Conservation (phyloP, 768 basidiomycete species). For the Lactarius evosmus region DNA sequence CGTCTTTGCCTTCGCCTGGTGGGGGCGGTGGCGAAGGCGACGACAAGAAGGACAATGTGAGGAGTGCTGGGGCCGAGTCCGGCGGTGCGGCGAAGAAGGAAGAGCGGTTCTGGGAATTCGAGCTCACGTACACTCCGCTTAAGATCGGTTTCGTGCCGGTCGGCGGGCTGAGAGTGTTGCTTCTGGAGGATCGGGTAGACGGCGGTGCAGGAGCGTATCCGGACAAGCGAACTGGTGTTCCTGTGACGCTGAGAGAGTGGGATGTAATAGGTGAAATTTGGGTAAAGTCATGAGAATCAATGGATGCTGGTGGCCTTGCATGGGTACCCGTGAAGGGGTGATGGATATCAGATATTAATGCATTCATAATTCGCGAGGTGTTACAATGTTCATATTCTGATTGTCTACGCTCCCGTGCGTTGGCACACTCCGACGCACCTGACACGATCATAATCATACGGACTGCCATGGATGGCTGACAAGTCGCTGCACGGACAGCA, state of each 20-base stretch:
- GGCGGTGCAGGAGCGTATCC: conserved; percentile 34
- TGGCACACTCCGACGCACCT: neutral
- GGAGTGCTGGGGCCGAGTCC: neutral
- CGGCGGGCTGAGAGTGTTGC: conserved; percentile 69
- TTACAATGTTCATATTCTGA: conserved; percentile 10
- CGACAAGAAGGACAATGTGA: conserved; percentile 28
- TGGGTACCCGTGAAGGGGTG: neutral
- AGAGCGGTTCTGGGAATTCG: conserved; percentile 50
- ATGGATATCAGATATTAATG: conserved; percentile 14
- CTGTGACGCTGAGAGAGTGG: conserved; percentile 62
- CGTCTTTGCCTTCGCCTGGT: too few species aligned
- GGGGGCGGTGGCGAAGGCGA: conserved; percentile 26
- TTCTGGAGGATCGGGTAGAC: conserved; percentile 53
- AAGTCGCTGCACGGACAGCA: conserved; percentile 86
- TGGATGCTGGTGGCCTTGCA: neutral
- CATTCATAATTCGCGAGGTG: conserved; percentile 15
- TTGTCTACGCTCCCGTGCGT: neutral
- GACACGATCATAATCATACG: conserved; percentile 40
- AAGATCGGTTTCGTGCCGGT: conserved; percentile 57
- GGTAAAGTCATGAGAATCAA: conserved; percentile 39
- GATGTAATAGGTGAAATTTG: conserved; percentile 69
- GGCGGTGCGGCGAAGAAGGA: neutral
- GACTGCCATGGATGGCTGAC: conserved; percentile 86
- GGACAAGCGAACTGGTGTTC: conserved; percentile 28
- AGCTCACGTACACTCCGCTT: conserved; percentile 58